These are phyloP conservation scores for Neurospora sp. DNA, from an alignment of 2,329 filamentous ascomycete genomes.

Conservation along the genomic window DNA sequence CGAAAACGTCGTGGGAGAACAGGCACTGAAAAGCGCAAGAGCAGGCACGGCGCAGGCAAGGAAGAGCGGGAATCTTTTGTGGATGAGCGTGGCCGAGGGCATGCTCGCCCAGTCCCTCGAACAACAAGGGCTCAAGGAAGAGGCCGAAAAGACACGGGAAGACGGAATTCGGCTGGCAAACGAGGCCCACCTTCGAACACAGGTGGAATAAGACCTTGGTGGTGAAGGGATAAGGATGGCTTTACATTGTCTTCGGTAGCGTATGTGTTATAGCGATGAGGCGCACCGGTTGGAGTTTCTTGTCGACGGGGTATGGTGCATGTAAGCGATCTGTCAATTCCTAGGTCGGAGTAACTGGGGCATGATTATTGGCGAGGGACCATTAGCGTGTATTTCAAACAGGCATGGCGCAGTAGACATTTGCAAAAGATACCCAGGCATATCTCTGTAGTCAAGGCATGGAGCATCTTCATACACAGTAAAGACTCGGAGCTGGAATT, in stretches of 20 bases:
- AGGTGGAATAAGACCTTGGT: background rate
- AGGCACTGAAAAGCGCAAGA: conserved; percentile 65
- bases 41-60: conserved; percentile 59
- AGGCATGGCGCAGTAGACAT: background rate
- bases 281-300: background rate
- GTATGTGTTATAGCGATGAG: background rate
- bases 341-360: background rate
- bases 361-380: background rate
- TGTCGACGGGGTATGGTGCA: background rate
- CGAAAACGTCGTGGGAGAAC: conserved; percentile 69
- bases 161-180: conserved; percentile 32
- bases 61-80: conserved; percentile 60
- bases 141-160: conserved; percentile 30
- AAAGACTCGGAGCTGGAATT: background rate
- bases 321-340: background rate
- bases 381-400: background rate
- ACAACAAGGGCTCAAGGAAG: conserved; percentile 45
- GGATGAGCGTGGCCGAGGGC: conserved; percentile 72
- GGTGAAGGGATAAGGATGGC: background rate
- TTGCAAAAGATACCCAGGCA: background rate
- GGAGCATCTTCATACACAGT: background rate
- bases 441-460: background rate
- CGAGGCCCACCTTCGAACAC: conserved; percentile 20
- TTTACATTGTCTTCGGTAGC: background rate
- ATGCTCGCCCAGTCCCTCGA: conserved; percentile 69